Base-by-base conservation (phyloP, 305 asterid genomes). In the Fraxinus platypoda region DNA sequence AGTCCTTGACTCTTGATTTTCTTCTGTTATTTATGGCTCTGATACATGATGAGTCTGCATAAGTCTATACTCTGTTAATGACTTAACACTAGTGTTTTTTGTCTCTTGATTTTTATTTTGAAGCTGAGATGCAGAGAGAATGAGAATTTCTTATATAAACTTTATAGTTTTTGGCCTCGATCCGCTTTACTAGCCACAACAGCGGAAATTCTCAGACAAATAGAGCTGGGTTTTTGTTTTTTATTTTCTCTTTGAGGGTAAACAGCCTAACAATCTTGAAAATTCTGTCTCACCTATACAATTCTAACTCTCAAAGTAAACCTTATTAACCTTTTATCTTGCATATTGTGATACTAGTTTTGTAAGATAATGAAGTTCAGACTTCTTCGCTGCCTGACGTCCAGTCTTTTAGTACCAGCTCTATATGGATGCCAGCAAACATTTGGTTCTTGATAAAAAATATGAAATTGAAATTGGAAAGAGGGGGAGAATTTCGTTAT, bases 401-500 rank as follows among this genome's bases (percentile, higher is more conserved):
- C 81, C 81, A 57, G 64, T 75, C 74, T 84, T 35, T n/a, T 68
- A 35, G 75, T 30, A 76, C 80, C 35, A 25, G 8, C 78, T 73
- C 30, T 72, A 38, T 33, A 62, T 70, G 77, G 77, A 21, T 28
- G 43, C 19, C 72, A 64, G 78, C 75, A 70, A 37, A 23, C 77
- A 68, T 77, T 80, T 25, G 23, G 3, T 34, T 72, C 59, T 8
- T 8, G 73, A 35, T 73, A 30, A 62, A 34, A 34, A 68, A 71
- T 71, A 62, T 79, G 71, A 64, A 82, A 70, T 13, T 35, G 72
- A 64, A 59, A 59, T 21, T 59, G 28, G 23, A 57, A 81, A 57
- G 57, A 77, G 28, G 21, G 78, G 64, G 57, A 75, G 72, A 49
- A 70, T 76, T 84, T 78, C 84, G 83, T 68, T 37, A 31, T 77